phyloP scores from a whole-genome alignment of 2,329 filamentous ascomycete species.

The Botryotinia convoluta region DNA sequence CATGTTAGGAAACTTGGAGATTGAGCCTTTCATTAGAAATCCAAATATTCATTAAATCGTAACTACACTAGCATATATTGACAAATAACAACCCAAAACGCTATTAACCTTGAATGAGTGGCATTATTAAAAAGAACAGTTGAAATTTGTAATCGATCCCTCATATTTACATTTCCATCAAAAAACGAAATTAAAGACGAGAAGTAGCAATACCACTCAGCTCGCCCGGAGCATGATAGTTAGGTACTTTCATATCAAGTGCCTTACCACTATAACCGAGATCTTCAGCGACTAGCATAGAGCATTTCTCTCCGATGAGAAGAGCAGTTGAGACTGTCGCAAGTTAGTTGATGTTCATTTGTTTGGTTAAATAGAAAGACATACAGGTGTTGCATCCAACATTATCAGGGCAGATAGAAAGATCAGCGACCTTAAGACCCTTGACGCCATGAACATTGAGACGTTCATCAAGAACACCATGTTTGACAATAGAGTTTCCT shows the following conservation, averaged over 20 bases:
- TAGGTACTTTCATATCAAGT: conserved; percentile 72
- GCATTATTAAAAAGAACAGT: too few species aligned
- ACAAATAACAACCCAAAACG: too few species aligned
- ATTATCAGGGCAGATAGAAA: conserved; percentile 39
- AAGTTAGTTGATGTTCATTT: conserved; percentile 16
- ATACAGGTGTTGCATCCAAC: conserved; percentile 46
- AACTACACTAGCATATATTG: not conserved
- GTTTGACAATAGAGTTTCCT: conserved; percentile 70
- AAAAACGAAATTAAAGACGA: conserved; percentile 12
- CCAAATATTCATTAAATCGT: not conserved
- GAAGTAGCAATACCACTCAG: conserved; percentile 14
- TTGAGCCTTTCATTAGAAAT: rapidly evolving
- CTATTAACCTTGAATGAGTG: not conserved
- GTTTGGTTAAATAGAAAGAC: conserved; percentile 23
- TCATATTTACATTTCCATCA: not conserved
- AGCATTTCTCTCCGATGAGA: conserved; percentile 43
- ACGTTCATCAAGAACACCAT: conserved; percentile 42
- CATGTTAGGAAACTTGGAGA: not conserved
- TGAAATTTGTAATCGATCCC: not conserved
- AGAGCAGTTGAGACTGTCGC: conserved; percentile 58
- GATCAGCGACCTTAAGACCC: conserved; percentile 46
- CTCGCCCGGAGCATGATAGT: conserved; percentile 57
- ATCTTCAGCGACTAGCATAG: conserved; percentile 43
- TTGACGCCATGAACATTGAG: conserved; percentile 43
- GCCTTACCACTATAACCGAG: conserved; percentile 53